Evolutionary conservation across 2,329 filamentous ascomycete genomes (phyloP), one percentile per base, ranked within the genome.

Genomic region (Harringtonia aguacate): DNA sequence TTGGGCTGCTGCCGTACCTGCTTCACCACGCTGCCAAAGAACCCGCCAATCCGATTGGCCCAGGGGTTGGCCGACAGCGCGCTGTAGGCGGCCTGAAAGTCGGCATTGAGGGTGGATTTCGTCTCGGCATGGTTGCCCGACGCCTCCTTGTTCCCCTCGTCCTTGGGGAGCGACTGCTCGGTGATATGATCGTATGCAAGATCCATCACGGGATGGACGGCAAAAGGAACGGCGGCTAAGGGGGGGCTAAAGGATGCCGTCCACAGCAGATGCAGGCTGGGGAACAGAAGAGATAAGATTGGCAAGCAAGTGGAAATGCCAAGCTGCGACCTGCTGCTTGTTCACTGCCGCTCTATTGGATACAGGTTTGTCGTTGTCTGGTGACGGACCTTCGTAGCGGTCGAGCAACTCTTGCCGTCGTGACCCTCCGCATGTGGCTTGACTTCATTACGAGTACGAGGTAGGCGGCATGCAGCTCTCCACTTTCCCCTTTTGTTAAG

Each of bases 161-260:
- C 70, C 55, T 78, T 74, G 33, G 76, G 70, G 49, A 86, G 74
- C 41, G 79, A 75, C 61, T 92, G 82, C 68, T 95, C 87, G 60
- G 87, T 81, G 56, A 97, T 94, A 63, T 95, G 88, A 59, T 98
- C 92, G 74, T 97, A 98, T 36, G 89, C 89, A 58, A 94, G 73
- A 76, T 98, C 92, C 92, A 98, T 97, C 52, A 51, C 56, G 24
- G 30, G 4, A 18, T 14, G 24, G 7, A 13, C 5, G 29, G 35
- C 20, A n/a, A n/a, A n/a, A n/a, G n/a, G n/a, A n/a, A n/a, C n/a
- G n/a, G n/a, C n/a, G n/a, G n/a, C n/a, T n/a, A n/a, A n/a, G n/a
- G n/a, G n/a, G n/a, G n/a, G n/a, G n/a, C n/a, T n/a, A n/a, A n/a
- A n/a, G n/a, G n/a, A n/a, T n/a, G n/a, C n/a, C n/a, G n/a, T n/a